A percentile compares a stretch with the other conserved stretches of the same genome.
These are phyloP conservation scores for Piper betle DNA, from an alignment of 164 flowering plant species.

Conservation along the genomic window DNA sequence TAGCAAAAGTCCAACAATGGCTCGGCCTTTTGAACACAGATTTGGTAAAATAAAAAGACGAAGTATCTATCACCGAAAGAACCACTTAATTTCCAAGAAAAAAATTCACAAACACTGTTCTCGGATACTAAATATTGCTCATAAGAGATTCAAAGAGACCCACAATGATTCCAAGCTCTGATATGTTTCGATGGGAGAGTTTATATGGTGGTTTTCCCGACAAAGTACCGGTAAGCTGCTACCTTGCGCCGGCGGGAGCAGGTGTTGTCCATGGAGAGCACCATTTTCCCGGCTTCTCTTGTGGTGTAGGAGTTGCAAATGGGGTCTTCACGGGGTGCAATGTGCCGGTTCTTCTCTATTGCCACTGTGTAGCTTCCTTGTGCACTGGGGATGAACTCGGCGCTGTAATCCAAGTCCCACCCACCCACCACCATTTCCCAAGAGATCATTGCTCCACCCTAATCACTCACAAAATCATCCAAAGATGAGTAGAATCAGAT, in stretches of 20 bases:
- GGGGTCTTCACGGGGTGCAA: constrained; percentile 44
- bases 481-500: no score
- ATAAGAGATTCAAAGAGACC: no score
- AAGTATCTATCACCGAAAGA: no score
- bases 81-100: no score
- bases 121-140: no score
- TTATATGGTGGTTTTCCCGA: constrained; percentile 28
- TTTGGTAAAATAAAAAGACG: no score
- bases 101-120: no score
- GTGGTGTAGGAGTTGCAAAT: constrained; percentile 60
- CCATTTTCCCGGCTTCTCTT: constrained; percentile 68
- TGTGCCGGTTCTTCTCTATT: constrained; percentile 50
- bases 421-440: constrained; percentile 97
- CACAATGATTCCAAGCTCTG: no score
- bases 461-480: no score
- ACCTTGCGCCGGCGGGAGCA: constrained; percentile 60
- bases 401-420: constrained; percentile 94
- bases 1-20: no score
- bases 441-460: constrained; percentile 77
- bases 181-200: no score
- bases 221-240: constrained; percentile 82
- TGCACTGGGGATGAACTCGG: constrained; percentile 65
- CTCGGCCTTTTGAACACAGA: no score
- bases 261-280: constrained; percentile 73
- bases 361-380: constrained; percentile 73